Evolutionary conservation across 2,329 filamentous ascomycete species (phyloP).

Genomic region (Stachybotrys chlorohalonatus): DNA sequence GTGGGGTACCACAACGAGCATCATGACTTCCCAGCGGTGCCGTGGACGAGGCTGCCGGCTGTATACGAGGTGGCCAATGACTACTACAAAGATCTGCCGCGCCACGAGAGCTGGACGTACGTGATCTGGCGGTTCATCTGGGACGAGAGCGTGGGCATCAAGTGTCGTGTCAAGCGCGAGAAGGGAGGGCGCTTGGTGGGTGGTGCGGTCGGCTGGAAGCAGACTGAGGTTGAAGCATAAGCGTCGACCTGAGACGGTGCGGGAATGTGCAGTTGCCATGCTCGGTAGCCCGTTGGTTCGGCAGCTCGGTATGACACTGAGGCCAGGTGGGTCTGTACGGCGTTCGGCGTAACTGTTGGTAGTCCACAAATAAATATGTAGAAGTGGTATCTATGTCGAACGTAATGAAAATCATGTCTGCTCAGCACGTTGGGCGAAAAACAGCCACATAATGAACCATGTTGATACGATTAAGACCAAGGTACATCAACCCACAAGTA

Average conservation of each 20-base stretch:
- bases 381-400: too few relatives aligned
- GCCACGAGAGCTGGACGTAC: slow-evolving; percentile 82
- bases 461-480: neutral
- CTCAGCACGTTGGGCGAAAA: too few relatives aligned
- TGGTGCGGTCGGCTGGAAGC: slow-evolving; percentile 47
- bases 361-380: too few relatives aligned
- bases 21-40: slow-evolving; percentile 94
- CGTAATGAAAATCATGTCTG: too few relatives aligned
- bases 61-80: slow-evolving; percentile 76
- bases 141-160: slow-evolving; percentile 82
- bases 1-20: slow-evolving; percentile 98
- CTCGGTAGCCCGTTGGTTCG: too few relatives aligned
- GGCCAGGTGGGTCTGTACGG: neutral
- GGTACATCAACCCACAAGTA: neutral
- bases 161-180: slow-evolving; percentile 86
- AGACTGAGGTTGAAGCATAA: slow-evolving; percentile 60
- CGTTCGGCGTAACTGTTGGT: neutral
- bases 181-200: slow-evolving; percentile 60
- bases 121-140: slow-evolving; percentile 94
- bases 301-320: neutral
- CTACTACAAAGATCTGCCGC: slow-evolving; percentile 83
- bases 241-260: neutral
- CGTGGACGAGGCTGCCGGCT: slow-evolving; percentile 78
- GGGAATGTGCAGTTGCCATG: neutral
- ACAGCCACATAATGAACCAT: neutral